Evolutionary conservation across 78 protist genomes (phyloP).

Genomic region (Dictyostelium capitatum): DNA sequence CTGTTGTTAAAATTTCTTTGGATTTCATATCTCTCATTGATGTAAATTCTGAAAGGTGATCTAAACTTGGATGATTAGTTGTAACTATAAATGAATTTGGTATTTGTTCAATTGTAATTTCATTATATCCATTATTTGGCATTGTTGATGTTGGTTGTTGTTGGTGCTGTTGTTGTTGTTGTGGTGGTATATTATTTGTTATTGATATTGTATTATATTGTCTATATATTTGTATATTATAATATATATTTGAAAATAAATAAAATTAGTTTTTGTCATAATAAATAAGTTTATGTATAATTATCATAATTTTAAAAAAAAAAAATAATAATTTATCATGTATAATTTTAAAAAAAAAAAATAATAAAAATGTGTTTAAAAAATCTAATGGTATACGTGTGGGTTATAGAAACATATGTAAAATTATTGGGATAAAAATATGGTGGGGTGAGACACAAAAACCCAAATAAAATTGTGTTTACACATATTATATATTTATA

Average conservation of each 20-base stretch:
- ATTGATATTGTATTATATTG: too few species aligned
- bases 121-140: neutral
- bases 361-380: neutral
- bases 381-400: neutral
- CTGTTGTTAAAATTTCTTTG: conserved; percentile 72
- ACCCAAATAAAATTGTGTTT: too few species aligned
- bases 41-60: conserved; percentile 46
- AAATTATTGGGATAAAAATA: too few species aligned
- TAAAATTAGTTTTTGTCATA: neutral
- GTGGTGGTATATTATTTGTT: too few species aligned
- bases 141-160: neutral
- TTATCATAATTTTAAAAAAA: too few species aligned
- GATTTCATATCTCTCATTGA: conserved; percentile 46
- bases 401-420: too few species aligned
- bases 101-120: neutral
- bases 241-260: neutral
- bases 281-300: neutral
- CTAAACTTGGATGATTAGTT: conserved; percentile 46
- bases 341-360: neutral
- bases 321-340: neutral
- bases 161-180: neutral
- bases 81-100: neutral
- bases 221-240: too few species aligned
- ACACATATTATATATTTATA: too few species aligned
- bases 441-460: too few species aligned